Base-by-base conservation (phyloP, 768 basidiomycete genomes). In the Phlebiopsis gigantea region DNA sequence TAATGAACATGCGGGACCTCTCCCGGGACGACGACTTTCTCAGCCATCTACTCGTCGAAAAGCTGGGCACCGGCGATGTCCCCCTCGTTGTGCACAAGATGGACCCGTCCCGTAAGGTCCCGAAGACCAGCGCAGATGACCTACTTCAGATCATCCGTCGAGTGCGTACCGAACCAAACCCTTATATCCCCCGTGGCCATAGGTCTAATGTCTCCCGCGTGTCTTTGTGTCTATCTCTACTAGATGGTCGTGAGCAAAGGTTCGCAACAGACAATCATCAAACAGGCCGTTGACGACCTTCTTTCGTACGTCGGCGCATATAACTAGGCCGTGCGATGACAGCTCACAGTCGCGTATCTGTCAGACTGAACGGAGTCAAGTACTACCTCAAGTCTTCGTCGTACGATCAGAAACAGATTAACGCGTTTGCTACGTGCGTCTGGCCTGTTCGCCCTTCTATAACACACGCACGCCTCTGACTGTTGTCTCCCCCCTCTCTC, bases 31-130 rank as follows among this genome's bases (percentile, higher is more conserved):
- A 93, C 70, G 91, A 93, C 73, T 93, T 92, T 70, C 84, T 93
- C 69, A 88, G 87, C 66, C 88, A 93, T 74, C 79, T 93, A 39
- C 83, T 93, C 56, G 88, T 93, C 60, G 90, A 93, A 74, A 92
- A 92, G 64, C 82, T 93, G 30, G 90, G 91, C 44, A 90, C 90
- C 2, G 87, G 87, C 29, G 72, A 65, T 34, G 85, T 87, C 7
- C 90, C 91, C n/a, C 78, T 93, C 53, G 80, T 85, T 56, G 91
- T 93, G 14, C 90, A 93, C 76, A 93, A 91, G 72, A 93, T 93
- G 90, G 90, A 93, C 69, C 75, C 86, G 24, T 79, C 82, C 59
- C 79, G 88, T 55, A 78, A 83, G 48, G 78, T 92, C 26, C 91
- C 91, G 57, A 90, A 88, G 76, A 84, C 87, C 52, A 78, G 85